Evolutionary conservation across 805 yeast genomes (phyloP), one percentile per base, ranked within the genome.

Genomic region (Debaryomyces castellii): DNA sequence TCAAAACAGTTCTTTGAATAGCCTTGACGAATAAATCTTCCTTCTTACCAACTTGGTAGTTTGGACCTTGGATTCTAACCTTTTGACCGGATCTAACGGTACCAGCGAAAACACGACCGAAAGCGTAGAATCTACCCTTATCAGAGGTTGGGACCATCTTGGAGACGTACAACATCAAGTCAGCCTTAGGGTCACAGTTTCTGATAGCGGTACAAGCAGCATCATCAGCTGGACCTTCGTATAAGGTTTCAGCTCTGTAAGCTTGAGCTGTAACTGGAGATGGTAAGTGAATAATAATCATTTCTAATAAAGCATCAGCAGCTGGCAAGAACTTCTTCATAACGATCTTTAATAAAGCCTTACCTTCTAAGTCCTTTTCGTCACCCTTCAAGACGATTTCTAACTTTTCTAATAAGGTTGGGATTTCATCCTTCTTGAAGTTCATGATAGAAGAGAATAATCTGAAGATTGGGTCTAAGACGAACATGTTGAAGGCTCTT

Each of bases 111-210:
- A 92, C 98, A 85, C 99, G 94, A 79, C 99, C 99, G 82, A 92
- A 94, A 71, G 99, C 99, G 87, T 90, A 92, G 96, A 92, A 92
- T 82, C 99, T 90, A 85, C 99, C 99, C 84, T 92, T 94, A 79
- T 92, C 99, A 64, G 98, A 92, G 74, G 99, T 92, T 78, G 99
- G 99, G 63, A 92, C 98, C 99, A 92, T 92, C 96, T 92, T 92
- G 79, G 98, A 94, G 70, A 92, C 94, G 90, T 92, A 92, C 72
- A 92, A 84, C 99, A 92, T 92, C 71, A 92, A 87, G 73, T 92
- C 98, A 66, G 96, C 96, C 69, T 76, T 85, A 71, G 98, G 96
- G 81, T 92, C 97, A 87, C 99, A 92, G 85, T 87, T 85, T 83
- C 86, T 90, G 81, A 92, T 92, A 67, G 96, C 96, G 56, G 80